Conservation (phyloP, 306 rosid genomes). For the Glycine soja region DNA sequence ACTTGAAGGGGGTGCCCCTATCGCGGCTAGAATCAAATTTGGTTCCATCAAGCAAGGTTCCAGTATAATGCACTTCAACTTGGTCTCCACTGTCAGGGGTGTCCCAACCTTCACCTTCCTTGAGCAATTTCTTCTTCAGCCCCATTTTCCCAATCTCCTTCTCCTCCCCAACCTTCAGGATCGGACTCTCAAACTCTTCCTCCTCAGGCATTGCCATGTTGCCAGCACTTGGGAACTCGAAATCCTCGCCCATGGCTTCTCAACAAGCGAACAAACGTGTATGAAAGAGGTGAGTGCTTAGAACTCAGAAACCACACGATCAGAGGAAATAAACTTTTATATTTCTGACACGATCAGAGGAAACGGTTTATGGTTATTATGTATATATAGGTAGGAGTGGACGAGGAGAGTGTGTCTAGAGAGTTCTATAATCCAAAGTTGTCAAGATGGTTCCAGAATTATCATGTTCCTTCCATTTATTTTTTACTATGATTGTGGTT, state of each 20-base stretch:
- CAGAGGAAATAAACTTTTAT: background rate
- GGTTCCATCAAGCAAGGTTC: conserved; percentile 82
- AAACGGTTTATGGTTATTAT: background rate
- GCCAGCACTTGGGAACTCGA: conserved; percentile 56
- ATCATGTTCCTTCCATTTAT: background rate
- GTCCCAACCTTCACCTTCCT: conserved; percentile 84
- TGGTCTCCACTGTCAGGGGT: conserved; percentile 74
- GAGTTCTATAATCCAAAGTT: conserved; percentile 32
- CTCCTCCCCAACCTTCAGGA: conserved; percentile 76
- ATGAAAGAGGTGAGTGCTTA: background rate
- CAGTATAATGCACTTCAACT: conserved; percentile 90
- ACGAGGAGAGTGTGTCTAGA: conserved; percentile 27
- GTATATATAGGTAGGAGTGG: background rate
- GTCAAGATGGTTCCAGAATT: conserved; percentile 46
- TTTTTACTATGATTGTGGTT: too few species aligned
- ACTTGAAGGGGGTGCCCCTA: conserved; percentile 74
- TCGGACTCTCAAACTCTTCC: conserved; percentile 48
- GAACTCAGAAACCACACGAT: background rate
- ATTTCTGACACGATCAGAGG: background rate
- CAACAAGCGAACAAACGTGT: background rate
- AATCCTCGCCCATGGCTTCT: conserved; percentile 65
- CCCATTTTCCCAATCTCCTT: conserved; percentile 78
- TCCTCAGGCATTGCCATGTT: conserved; percentile 55
- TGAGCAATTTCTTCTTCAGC: conserved; percentile 76
- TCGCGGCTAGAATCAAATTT: conserved; percentile 85